Base-by-base conservation (phyloP, 768 basidiomycete species). In the Cubamyces sp. region DNA sequence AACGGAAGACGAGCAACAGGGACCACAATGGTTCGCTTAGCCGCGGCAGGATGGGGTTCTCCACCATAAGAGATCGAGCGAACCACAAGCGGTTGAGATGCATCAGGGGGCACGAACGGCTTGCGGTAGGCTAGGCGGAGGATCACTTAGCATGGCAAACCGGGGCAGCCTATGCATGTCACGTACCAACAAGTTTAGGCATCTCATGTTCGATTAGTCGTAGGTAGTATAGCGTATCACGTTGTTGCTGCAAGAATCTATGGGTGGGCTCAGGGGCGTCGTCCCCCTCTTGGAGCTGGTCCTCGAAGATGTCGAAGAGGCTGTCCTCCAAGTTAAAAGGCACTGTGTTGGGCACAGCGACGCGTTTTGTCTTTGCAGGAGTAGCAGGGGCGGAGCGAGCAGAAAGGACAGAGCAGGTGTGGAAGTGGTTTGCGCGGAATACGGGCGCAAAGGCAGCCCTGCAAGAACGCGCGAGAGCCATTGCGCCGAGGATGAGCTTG, bases 171-270 rank as follows among this genome's bases (percentile, higher is more conserved):
- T 46, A 61, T 55, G 40, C 14, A 60, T 67, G 48, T n/a, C 11
- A 64, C 69, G 60, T 60, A 94, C 95, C 88, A 68, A 92, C 87
- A 53, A 96, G 84, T 72, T 90, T 87, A 21, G 91, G 90, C 83
- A 93, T 86, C 75, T 96, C 94, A 66, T 91, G 86, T 72, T 94
- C 93, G 61, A 96, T 92, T 64, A 95, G 81, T 54, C 94, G 84
- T 71, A 96, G 77, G 72, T 94, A 91, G 66, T 91, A 83, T 45
- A 94, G 75, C 47, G 84, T 77, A 70, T 91, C 82, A 34, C 92
- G 82, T 66, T 94, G 87, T 69, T 92, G 84, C 59, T 85, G 82
- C 51, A 95, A 74, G 68, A 87, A 82, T 42, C 88, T 70, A 76
- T 96, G 93, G 18, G 87, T 92, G 23, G 80, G 78, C 26, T 86